A percentile compares a stretch with the other conserved stretches of the same genome.
Conservation (phyloP, 495 filamentous ascomycete species). For the Xylaria nigripes region DNA sequence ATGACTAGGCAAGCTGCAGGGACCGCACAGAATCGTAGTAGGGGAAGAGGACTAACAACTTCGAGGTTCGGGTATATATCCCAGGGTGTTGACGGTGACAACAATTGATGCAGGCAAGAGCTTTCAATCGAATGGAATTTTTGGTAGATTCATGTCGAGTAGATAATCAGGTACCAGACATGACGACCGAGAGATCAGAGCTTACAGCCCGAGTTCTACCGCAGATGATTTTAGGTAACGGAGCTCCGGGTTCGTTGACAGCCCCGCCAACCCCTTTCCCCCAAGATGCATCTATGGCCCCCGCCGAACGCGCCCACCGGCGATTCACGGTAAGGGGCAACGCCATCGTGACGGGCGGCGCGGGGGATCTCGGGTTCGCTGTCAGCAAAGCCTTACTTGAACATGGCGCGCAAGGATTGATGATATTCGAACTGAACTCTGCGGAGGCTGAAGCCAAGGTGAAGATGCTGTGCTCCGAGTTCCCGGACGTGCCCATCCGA, state of each 20-base stretch:
- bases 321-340: slow-evolving; percentile 58
- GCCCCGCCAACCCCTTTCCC: slow-evolving; percentile 39
- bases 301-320: slow-evolving; percentile 41
- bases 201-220: slow-evolving; percentile 39
- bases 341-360: slow-evolving; percentile 63
- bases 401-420: slow-evolving; percentile 53
- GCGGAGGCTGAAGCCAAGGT: slow-evolving; percentile 36
- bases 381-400: slow-evolving; percentile 60
- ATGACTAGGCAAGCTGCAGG: not conserved
- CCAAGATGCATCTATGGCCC: slow-evolving; percentile 31
- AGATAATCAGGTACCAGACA: not conserved
- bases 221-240: slow-evolving; percentile 48
- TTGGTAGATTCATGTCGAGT: not conserved
- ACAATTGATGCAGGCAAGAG: not conserved
- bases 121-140: not conserved
- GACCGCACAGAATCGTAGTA: not conserved
- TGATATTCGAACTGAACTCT: slow-evolving; percentile 54
- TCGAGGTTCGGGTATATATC: not conserved
- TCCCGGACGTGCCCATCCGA: slow-evolving; percentile 44
- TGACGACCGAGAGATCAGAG: slow-evolving; percentile 26
- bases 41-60: not conserved
- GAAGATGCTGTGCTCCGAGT: slow-evolving; percentile 37
- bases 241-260: slow-evolving; percentile 35
- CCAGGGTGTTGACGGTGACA: not conserved
- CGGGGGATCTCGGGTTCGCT: slow-evolving; percentile 56